Percentiles rank a stretch among this genome's conserved stretches.
phyloP scores from a whole-genome alignment of 208 protist species.

The Trypanosoma brucei region DNA sequence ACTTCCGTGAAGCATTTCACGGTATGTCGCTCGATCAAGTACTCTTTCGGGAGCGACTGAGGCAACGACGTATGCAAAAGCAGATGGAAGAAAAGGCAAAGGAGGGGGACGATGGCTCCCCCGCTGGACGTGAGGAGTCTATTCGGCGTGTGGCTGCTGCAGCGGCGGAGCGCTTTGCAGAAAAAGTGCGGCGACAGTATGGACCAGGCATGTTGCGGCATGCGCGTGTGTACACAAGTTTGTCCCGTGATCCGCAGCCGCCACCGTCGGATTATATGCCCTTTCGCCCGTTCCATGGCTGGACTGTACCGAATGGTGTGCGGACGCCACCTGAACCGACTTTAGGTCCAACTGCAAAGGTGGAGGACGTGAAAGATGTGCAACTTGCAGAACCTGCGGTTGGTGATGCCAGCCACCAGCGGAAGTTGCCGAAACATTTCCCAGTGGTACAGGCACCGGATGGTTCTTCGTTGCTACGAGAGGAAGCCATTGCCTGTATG shows the following conservation, averaged over 20 bases:
- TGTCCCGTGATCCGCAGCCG: conserved; percentile 19
- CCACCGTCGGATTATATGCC: conserved; percentile 60
- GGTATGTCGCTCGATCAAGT: conserved; percentile 80
- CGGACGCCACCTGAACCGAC: conserved; percentile 35
- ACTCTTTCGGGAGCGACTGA: conserved; percentile 66
- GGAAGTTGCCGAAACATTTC: conserved; percentile 14
- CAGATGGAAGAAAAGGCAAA: neutral
- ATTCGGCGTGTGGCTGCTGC: conserved; percentile 55
- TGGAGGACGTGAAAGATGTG: conserved; percentile 15
- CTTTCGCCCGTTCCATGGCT: conserved; percentile 68
- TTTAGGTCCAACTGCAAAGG: conserved; percentile 27
- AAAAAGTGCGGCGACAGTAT: conserved; percentile 45
- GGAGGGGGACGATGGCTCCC: neutral
- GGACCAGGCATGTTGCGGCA: conserved; percentile 49
- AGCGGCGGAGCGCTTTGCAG: conserved; percentile 51
- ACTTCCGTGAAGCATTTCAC: conserved; percentile 79
- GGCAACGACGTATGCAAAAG: conserved; percentile 24
- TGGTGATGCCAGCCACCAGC: neutral
- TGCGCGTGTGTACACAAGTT: conserved; percentile 15
- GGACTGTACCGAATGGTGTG: conserved; percentile 52
- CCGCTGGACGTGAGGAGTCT: conserved; percentile 41
- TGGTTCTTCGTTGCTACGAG: conserved; percentile 1
- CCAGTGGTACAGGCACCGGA: conserved; percentile 2
- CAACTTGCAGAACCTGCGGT: neutral
- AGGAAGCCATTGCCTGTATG: conserved; percentile 23